These are phyloP conservation scores for Fusarium euwallaceae DNA, from an alignment of 2,329 filamentous ascomycete species.

Conservation along the genomic window DNA sequence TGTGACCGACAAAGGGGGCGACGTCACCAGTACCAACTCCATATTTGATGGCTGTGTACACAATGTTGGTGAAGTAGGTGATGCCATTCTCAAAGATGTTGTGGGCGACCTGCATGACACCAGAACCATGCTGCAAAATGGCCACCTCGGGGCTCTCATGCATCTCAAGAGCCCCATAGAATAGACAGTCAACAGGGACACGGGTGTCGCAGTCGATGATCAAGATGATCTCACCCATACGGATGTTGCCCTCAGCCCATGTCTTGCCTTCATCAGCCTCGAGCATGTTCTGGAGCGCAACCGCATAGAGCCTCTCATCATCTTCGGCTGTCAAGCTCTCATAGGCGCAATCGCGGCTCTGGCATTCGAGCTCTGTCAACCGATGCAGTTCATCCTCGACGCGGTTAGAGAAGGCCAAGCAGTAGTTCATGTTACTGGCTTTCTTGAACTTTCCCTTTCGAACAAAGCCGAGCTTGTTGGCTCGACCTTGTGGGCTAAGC, in stretches of 20 bases:
- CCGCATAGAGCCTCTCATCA: conserved; percentile 59
- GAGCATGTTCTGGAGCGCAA: conserved; percentile 60
- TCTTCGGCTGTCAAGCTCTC: conserved; percentile 62
- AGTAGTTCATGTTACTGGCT: conserved; percentile 78
- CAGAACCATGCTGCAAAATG: conserved; percentile 79
- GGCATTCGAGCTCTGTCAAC: conserved; percentile 37
- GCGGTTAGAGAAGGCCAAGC: conserved; percentile 65
- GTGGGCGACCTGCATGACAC: conserved; percentile 81
- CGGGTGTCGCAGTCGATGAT: conserved; percentile 78
- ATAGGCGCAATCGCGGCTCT: conserved; percentile 32
- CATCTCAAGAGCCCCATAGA: conserved; percentile 80
- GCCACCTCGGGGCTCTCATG: conserved; percentile 76
- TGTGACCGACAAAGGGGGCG: conserved; percentile 83
- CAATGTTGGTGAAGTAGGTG: conserved; percentile 83
- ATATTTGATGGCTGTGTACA: conserved; percentile 80
- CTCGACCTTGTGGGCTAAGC: conserved; percentile 38
- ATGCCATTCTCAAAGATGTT: conserved; percentile 81
- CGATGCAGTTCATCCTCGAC: conserved; percentile 65
- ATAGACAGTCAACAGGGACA: conserved; percentile 72
- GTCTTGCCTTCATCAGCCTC: conserved; percentile 64
- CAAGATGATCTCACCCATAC: conserved; percentile 70
- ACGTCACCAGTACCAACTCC: conserved; percentile 79
- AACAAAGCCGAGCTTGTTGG: conserved; percentile 63
- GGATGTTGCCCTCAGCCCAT: conserved; percentile 69
- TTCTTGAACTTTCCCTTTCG: conserved; percentile 74